A percentile compares a stretch with the other conserved stretches of the same genome.
phyloP scores from a whole-genome alignment of 179 eudicot species.

The Corrigiola litoralis region DNA sequence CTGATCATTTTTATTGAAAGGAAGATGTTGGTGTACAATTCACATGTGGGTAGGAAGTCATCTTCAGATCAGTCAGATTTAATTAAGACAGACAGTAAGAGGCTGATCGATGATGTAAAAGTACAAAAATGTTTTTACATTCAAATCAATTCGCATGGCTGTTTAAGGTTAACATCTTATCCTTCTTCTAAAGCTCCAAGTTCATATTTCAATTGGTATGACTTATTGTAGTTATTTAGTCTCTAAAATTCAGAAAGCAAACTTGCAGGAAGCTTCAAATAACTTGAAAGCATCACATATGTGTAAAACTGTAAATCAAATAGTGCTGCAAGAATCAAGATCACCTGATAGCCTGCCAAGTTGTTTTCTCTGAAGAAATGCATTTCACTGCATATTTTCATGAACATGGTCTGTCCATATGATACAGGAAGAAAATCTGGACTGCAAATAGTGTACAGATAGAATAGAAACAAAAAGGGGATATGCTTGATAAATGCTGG shows the following conservation, averaged over 20 bases:
- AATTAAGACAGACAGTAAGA: too few relatives aligned
- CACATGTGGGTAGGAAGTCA: constrained; percentile 26
- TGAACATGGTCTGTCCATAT: neutral
- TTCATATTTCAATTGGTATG: neutral
- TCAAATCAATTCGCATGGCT: neutral
- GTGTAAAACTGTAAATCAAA: too few relatives aligned
- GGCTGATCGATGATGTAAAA: neutral
- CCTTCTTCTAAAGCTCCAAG: constrained; percentile 10
- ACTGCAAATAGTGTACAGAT: constrained; percentile 2
- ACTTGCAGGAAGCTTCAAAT: too few relatives aligned
- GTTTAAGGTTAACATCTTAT: constrained; percentile 18
- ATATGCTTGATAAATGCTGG: neutral
- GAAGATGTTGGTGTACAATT: too few relatives aligned
- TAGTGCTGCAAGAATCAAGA: too few relatives aligned
- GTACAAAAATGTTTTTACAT: neutral
- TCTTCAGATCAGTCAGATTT: constrained; percentile 23
- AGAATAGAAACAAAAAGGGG: neutral
- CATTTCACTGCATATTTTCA: neutral
- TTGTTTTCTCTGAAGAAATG: neutral
- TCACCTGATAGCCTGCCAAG: too few relatives aligned
- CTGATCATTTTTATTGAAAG: constrained; percentile 7
- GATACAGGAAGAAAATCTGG: neutral
- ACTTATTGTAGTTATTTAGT: too few relatives aligned
- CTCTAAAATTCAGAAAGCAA: too few relatives aligned
- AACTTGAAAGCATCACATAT: too few relatives aligned